Evolutionary conservation across 2,329 filamentous ascomycete species (phyloP).

Genomic region (Ramularia collo-cygni): DNA sequence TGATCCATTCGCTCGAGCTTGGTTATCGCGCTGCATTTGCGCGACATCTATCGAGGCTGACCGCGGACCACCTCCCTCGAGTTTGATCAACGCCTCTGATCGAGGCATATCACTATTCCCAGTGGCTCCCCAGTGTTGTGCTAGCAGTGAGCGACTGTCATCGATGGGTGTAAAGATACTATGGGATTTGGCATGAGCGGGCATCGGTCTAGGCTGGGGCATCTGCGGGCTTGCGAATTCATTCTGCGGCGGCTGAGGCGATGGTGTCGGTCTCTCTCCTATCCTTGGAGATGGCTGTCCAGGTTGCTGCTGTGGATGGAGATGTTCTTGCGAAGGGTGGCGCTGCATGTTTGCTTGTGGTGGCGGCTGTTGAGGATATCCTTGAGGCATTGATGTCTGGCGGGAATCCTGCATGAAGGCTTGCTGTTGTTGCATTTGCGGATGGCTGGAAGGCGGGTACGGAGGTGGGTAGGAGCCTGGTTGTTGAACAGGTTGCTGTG

Average conservation of each 20-base stretch:
- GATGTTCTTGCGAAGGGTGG: slow-evolving; percentile 19
- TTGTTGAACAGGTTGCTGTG: slow-evolving; percentile 20
- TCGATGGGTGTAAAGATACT: slow-evolving; percentile 98
- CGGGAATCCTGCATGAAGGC: slow-evolving; percentile 71
- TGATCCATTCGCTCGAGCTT: slow-evolving; percentile 36
- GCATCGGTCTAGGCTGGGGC: slow-evolving; percentile 59
- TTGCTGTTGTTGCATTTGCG: slow-evolving; percentile 50
- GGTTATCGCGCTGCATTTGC: slow-evolving; percentile 44
- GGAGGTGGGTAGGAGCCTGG: slow-evolving; percentile 25
- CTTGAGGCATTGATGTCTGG: slow-evolving; percentile 65
- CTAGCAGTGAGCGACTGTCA: slow-evolving; percentile 79
- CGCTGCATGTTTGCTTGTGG: slow-evolving; percentile 48
- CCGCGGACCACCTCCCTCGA: slow-evolving; percentile 41
- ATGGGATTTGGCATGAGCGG: slow-evolving; percentile 58
- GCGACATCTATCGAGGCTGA: slow-evolving; percentile 61
- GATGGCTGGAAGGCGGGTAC: slow-evolving; percentile 24
- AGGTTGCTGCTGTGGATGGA: slow-evolving; percentile 28
- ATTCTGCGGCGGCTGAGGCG: slow-evolving; percentile 46
- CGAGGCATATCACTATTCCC: slow-evolving; percentile 45
- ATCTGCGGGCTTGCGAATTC: slow-evolving; percentile 47
- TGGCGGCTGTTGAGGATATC: slow-evolving; percentile 54
- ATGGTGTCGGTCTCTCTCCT: slow-evolving; percentile 32
- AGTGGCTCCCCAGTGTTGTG: slow-evolving; percentile 62
- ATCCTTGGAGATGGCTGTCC: slow-evolving; percentile 32
- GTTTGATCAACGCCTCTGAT: slow-evolving; percentile 37